Evolutionary conservation across 2,329 filamentous ascomycete genomes (phyloP).

Genomic region (Xylaria sp.): DNA sequence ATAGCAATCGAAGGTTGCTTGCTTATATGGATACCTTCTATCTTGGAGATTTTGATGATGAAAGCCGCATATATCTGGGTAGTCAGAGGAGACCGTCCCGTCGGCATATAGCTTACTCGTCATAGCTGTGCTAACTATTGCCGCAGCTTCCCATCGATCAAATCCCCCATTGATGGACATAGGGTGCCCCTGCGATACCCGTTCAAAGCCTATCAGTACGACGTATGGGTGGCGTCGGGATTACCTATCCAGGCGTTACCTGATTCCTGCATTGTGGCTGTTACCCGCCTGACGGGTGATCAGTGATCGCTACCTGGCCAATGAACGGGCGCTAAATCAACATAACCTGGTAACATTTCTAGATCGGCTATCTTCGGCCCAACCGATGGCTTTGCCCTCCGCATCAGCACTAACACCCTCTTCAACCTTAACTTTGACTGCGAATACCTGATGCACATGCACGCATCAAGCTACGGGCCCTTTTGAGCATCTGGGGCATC

Average conservation of each 20-base stretch:
- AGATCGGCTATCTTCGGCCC: conserved; percentile 48
- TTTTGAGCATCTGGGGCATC: conserved; percentile 20
- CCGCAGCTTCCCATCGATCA: conserved; percentile 29
- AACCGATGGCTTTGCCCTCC: conserved; percentile 42
- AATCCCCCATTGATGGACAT: conserved; percentile 15
- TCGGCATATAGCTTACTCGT: conserved; percentile 10
- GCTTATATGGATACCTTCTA: conserved; percentile 10
- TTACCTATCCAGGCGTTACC: conserved; percentile 1
- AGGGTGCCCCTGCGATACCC: conserved; percentile 29
- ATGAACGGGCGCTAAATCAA: too few relatives aligned
- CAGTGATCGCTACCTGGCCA: background rate
- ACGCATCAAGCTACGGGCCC: conserved; percentile 1
- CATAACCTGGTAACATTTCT: conserved; percentile 5
- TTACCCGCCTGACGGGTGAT: background rate
- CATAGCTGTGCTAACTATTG: conserved; percentile 22
- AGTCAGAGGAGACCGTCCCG: background rate
- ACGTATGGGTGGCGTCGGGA: conserved; percentile 44
- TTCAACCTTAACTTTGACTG: conserved; percentile 11
- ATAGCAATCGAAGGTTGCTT: conserved; percentile 13
- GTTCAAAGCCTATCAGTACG: conserved; percentile 36
- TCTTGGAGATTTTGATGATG: conserved; percentile 5
- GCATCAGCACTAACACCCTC: conserved; percentile 27
- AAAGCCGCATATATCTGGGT: background rate
- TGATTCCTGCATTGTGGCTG: background rate
- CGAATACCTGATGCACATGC: conserved; percentile 6